Conservation (phyloP, 2,329 filamentous ascomycete genomes). For the Mariannaea elegans region DNA sequence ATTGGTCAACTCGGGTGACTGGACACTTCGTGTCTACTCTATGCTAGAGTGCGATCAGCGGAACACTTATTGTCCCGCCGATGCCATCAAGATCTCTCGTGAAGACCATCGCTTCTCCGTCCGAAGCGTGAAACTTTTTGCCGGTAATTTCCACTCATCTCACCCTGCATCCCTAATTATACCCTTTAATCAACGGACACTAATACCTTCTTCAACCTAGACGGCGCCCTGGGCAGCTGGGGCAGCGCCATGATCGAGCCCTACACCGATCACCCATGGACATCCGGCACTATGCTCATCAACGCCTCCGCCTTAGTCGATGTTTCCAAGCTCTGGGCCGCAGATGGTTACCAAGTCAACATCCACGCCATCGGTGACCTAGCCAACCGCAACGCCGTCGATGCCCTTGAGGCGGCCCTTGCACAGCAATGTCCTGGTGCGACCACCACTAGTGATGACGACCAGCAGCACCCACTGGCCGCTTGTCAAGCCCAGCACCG, state of each 20-base stretch:
- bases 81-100: slow-evolving; percentile 54
- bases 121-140: slow-evolving; percentile 75
- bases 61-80: slow-evolving; percentile 69
- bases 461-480: slow-evolving; percentile 41
- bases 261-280: slow-evolving; percentile 70
- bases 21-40: slow-evolving; percentile 71
- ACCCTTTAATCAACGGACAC: background rate
- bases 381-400: slow-evolving; percentile 71
- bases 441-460: slow-evolving; percentile 18
- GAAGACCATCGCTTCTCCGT: slow-evolving; percentile 63
- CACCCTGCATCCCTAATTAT: too few species aligned
- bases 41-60: slow-evolving; percentile 73
- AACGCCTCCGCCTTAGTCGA: slow-evolving; percentile 66
- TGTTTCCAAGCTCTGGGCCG: slow-evolving; percentile 66
- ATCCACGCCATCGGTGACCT: slow-evolving; percentile 78
- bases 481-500: slow-evolving; percentile 64
- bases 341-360: slow-evolving; percentile 71
- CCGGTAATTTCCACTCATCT: slow-evolving; percentile 53
- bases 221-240: slow-evolving; percentile 76
- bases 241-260: slow-evolving; percentile 77
- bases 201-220: slow-evolving; percentile 45
- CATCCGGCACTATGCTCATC: slow-evolving; percentile 71
- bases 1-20: slow-evolving; percentile 58
- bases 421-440: slow-evolving; percentile 58
- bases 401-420: slow-evolving; percentile 68